Evolutionary conservation across 2,329 filamentous ascomycete genomes (phyloP), one percentile per base, ranked within the genome.

Genomic region (Penicillium sp.): DNA sequence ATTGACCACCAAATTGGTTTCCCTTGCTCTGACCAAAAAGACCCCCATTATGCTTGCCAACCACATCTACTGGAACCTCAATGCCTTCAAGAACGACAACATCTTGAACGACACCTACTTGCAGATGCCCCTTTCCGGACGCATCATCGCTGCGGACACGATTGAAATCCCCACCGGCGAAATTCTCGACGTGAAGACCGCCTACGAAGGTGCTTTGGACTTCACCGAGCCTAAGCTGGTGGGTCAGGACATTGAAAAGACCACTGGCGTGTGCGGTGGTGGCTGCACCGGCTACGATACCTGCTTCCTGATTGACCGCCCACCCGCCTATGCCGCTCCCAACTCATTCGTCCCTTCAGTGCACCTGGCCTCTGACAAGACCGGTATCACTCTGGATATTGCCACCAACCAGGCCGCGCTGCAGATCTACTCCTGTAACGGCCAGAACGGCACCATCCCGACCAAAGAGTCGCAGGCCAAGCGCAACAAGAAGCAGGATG

Each of bases 261-360:
- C 91, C 2, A 56, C 78, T 7, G 83, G 82, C 37, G 88, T 92
- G 72, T 96, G 92, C 66, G 91, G 90, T 13, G 79, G 77, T 56
- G 82, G 82, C 68, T 97, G 92, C 75, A 86, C 81, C 0, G 92
- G 92, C 25, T 95, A 95, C 69, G 90, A 92, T 78, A 77, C 75
- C 51, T 75, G 74, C 54, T 78, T 72, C 61, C 65, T 78, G 42
- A 58, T 77, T 31, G 75, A 78, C 53, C 70, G 73, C 15, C 70
- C 71, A 2, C 61, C 62, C 7, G 61, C 63, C 37, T 72, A 63
- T 52, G 55, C 66, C 6, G 54, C 66, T 13, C 53, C 62, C 1
- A 58, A 70, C 46, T 66, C 67, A 3, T 61, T 72, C 32, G 67
- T 69, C 32, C 67, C 68, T 18, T 73, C 81, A 3, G 83, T 90